Evolutionary conservation across 176 grass and related monocot genomes (phyloP), one percentile per base, ranked within the genome.

Genomic region (Musa schizocarpa): DNA sequence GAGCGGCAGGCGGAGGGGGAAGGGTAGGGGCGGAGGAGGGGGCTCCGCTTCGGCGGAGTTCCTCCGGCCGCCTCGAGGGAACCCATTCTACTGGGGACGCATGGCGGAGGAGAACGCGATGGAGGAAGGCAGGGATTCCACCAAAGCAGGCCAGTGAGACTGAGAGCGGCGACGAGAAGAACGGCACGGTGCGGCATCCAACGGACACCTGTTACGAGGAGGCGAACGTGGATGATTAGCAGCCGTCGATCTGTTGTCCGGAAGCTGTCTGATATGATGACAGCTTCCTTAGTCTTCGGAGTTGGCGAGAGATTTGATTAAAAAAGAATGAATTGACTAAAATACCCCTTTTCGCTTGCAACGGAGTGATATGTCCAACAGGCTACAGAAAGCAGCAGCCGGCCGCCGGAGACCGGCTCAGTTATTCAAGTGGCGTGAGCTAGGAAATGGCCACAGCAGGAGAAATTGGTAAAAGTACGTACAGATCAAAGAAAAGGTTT

Each of bases 61-160:
- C 9, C 43, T 70, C 68, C 68, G 34, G 17, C 21, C 13, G 72
- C 53, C 72, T 34, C 53, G 22, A 74, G 72, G 52, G 72, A 74
- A 9, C 72, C 72, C 72, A 74, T 74, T 50, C 34, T n/a, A 51
- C 65, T 14, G 25, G 13, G 8, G 12, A 16, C 17, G 65, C 65
- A 43, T 61, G 13, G 34, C 34, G 34, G 34, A 43, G 54, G 54
- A 19, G 54, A 16, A 6, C 2, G 57, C 1, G 57, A 61, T 17
- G 57, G 17, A 21, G 34, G 57, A 61, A 61, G 57, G n/a, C 17
- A 17, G 55, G 17, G 57, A 61, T 14, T 1, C 3, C 1, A 16
- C 17, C 0, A 61, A 61, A 61, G 57, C n/a, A n/a, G 5, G 5
- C 21, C 9, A 61, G 2, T 14, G n/a, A 61, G 55, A 9, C 21